These are phyloP conservation scores for Uromyces viciae-fabae DNA, from an alignment of 1,284 basidiomycete genomes.

Conservation along the genomic window DNA sequence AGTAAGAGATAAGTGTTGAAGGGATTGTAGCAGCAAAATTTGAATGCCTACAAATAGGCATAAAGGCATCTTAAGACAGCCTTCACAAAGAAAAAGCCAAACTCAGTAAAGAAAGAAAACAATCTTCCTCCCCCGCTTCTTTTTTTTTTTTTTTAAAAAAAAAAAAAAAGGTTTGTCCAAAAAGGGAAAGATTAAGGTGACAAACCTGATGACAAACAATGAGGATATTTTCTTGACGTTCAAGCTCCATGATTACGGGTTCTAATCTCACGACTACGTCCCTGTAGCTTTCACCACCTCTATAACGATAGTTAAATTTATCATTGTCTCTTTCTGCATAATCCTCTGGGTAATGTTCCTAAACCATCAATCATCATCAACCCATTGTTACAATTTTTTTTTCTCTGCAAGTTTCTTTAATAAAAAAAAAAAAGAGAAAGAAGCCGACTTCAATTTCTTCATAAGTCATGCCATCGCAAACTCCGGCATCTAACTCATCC, in stretches of 20 bases:
- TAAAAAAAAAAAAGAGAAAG: not conserved
- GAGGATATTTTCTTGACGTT: constrained; percentile 92
- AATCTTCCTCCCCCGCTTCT: too few species aligned
- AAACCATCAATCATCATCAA: too few species aligned
- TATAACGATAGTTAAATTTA: constrained; percentile 90
- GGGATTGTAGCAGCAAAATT: too few species aligned
- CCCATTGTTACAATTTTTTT: not conserved
- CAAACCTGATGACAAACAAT: constrained; percentile 85
- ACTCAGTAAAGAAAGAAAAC: too few species aligned
- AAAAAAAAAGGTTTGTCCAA: not conserved
- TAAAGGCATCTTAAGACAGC: constrained; percentile 78
- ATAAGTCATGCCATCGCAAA: constrained; percentile 99
- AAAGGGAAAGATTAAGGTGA: not conserved
- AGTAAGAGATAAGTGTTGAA: too few species aligned
- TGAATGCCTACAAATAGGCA: constrained; percentile 50
- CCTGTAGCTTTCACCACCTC: constrained; percentile 85
- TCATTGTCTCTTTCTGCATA: constrained; percentile 98
- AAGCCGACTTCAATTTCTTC: constrained; percentile 84
- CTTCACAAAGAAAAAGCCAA: not conserved
- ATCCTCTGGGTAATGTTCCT: constrained; percentile 69
- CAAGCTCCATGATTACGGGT: constrained; percentile 98
- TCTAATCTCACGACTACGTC: constrained; percentile 88
- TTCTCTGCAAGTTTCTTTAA: not conserved
- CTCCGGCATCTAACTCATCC: constrained; percentile 96
- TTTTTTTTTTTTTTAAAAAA: not conserved